phyloP scores from a whole-genome alignment of 2,329 filamentous ascomycete genomes.

The Sordariomycetes sp. region DNA sequence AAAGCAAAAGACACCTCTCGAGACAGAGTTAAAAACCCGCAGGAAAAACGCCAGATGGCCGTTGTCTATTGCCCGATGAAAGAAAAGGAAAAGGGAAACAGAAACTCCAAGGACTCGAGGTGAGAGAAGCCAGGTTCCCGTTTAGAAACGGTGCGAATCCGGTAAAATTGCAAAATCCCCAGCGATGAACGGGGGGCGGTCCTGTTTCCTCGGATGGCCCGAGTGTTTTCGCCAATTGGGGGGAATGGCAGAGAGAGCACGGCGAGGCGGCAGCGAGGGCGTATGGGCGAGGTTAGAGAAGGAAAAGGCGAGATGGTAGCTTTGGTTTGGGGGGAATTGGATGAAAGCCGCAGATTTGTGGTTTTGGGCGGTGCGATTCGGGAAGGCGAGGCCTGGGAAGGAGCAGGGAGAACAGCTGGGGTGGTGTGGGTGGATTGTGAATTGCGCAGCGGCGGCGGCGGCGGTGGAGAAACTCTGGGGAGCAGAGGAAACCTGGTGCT shows the following conservation, averaged over 20 bases:
- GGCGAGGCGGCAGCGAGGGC: too few relatives aligned
- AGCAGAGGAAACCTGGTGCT: too few relatives aligned
- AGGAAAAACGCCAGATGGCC: not conserved
- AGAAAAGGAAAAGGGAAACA: not conserved
- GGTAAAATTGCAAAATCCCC: not conserved
- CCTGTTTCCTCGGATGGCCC: not conserved
- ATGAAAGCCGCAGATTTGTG: not conserved
- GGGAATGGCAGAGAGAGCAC: too few relatives aligned
- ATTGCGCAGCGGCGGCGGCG: not conserved
- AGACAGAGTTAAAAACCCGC: not conserved
- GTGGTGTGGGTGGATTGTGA: not conserved
- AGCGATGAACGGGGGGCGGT: not conserved
- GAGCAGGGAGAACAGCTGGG: not conserved
- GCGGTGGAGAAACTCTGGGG: too few relatives aligned
- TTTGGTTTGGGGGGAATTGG: too few relatives aligned
- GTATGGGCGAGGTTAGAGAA: too few relatives aligned
- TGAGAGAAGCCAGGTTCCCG: not conserved
- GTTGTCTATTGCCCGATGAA: not conserved
- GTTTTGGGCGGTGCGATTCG: not conserved
- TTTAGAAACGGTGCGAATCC: not conserved
- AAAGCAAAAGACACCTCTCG: not conserved
- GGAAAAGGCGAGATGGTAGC: too few relatives aligned
- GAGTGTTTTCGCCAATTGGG: too few relatives aligned
- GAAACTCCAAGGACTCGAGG: not conserved
- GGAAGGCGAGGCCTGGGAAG: not conserved